phyloP scores from a whole-genome alignment of 345 rosid species.

The Populus deltoides region DNA sequence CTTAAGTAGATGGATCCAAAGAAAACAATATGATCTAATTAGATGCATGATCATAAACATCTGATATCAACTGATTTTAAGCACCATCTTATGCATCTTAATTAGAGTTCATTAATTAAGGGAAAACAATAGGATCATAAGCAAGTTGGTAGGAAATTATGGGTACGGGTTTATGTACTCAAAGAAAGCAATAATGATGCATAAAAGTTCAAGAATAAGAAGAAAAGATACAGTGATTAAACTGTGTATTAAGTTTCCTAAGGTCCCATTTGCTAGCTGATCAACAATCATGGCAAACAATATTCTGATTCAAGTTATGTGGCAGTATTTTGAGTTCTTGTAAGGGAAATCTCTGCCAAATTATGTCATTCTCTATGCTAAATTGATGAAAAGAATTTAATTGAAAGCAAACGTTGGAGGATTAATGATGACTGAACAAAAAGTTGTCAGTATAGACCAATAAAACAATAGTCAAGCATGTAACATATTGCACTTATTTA shows the following conservation, averaged over 20 bases:
- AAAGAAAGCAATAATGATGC: neutral
- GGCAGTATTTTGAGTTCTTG: neutral
- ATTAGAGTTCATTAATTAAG: neutral
- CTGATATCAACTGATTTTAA: too few relatives aligned
- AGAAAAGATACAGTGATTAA: neutral
- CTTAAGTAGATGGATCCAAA: neutral
- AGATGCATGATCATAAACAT: neutral
- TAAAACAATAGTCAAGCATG: too few relatives aligned
- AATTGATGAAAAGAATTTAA: neutral
- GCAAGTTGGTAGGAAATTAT: neutral
- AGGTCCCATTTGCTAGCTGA: slow-evolving; percentile 2
- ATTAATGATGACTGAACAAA: neutral
- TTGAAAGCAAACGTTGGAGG: neutral
- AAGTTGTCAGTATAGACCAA: neutral
- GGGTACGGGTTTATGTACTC: slow-evolving; percentile 9
- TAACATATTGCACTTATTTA: too few relatives aligned
- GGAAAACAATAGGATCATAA: slow-evolving; percentile 8
- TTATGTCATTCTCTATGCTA: neutral
- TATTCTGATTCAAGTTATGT: neutral
- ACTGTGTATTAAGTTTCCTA: neutral
- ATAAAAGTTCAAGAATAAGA: neutral
- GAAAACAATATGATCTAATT: too few relatives aligned
- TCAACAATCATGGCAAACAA: neutral
- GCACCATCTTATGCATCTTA: neutral
- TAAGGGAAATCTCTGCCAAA: neutral